Base-by-base conservation (phyloP, 1,139 yeast species). In the Sugiyamaella grinbergsii region DNA sequence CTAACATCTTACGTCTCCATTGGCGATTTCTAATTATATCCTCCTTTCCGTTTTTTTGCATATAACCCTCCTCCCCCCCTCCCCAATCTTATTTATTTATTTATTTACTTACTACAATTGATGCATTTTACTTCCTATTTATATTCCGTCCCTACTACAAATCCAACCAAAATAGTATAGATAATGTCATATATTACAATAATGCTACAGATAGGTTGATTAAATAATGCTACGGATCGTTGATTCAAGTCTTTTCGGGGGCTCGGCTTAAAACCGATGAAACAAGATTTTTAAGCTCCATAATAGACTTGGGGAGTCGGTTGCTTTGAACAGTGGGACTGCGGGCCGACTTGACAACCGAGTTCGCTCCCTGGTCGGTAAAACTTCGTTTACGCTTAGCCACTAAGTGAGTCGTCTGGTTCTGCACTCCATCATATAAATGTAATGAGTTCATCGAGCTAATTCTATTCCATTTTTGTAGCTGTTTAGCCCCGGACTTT, bases 251-350 rank as follows among this genome's bases (percentile, higher is more conserved):
- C n/a, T 38, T 15, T 18, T 42, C 36, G 15, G 39, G 28, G 5
- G 46, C 7, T 16, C 49, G 34, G 24, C n/a, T 45, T 19, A 45
- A 26, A 16, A 47, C 50, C 11, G 45, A 33, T 1, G 54, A 34
- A 5, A 53, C 48, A 19, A 52, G 55, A 24, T 43, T 47, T 22
- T 51, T 47, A 20, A 53, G 54, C 26, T 50, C 55, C 5, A 49
- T 29, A 26, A 53, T 43, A 10, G 50, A 50, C 42, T 50, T 42
- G 4, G 57, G 55, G 7, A 54, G 33, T 16, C 44, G 42, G 10
- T 36, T n/a, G 19, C 43, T 19, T 11, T 18, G 34, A 11, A 20
- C 32, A 24, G 23, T 23, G 31, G 40, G 37, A 15, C 32, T 23
- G 24, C 42, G 20, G 2, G 32, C 40, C 8, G 36, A 26, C 18